Conservation (phyloP, 768 basidiomycete genomes). For the Boletus fagicola region DNA sequence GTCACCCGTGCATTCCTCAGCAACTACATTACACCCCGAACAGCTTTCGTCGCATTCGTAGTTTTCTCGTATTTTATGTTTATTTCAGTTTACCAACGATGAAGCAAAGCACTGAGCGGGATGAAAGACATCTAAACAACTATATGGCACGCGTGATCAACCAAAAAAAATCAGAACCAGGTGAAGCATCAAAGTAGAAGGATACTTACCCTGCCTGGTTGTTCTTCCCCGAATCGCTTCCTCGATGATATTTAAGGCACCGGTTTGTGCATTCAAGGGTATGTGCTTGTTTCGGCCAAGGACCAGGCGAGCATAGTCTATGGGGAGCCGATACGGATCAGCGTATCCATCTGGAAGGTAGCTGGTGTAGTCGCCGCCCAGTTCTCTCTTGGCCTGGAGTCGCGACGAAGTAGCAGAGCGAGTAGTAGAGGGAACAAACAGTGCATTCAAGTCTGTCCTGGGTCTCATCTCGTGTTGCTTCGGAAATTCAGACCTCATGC, state of each 20-base stretch:
- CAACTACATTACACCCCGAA: conserved; percentile 14
- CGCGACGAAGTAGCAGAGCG: conserved; percentile 14
- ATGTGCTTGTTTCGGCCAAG: conserved; percentile 46
- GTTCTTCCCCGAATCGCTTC: conserved; percentile 10
- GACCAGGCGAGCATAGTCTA: conserved; percentile 42
- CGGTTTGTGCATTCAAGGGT: conserved; percentile 36
- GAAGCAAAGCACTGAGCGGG: background rate
- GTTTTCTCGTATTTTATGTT: conserved; percentile 28
- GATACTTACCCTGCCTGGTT: conserved; percentile 12
- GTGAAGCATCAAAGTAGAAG: background rate
- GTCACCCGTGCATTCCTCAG: conserved; percentile 3
- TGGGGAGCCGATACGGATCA: conserved; percentile 35
- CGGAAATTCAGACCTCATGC: background rate
- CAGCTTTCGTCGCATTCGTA: conserved; percentile 10
- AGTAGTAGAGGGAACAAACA: conserved; percentile 15
- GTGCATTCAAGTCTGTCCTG: conserved; percentile 19
- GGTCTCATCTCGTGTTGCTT: conserved; percentile 23
- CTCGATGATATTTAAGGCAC: conserved; percentile 41
- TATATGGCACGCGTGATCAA: conserved; percentile 4
- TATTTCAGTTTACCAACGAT: conserved; percentile 23
- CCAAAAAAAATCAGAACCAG: background rate
- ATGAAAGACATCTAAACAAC: conserved; percentile 12
- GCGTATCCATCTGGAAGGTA: conserved; percentile 36
- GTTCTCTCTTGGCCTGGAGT: conserved; percentile 35
- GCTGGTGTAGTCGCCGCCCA: conserved; percentile 52